Evolutionary conservation across 169 alveolate genomes (phyloP), one percentile per base, ranked within the genome.

Genomic region (Plasmodium berghei): DNA sequence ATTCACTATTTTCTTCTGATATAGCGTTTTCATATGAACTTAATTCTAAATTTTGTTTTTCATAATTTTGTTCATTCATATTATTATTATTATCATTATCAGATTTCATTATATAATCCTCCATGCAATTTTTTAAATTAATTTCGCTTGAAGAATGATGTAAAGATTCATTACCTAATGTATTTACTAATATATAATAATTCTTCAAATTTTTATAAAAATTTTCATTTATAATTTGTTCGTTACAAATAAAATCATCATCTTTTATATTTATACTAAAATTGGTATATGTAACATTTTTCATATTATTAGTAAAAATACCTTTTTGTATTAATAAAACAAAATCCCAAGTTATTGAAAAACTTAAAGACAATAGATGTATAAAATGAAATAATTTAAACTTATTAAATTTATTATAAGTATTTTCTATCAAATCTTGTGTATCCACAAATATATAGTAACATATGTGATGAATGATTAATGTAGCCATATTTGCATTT

Each of bases 381-480:
- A 86, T 86, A 71, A 70, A 86, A 22, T 86, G 91, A 61, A 86
- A 86, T 56, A 86, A 40, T 46, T 86, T 86, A 59, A 86, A 86
- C 54, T 59, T 86, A 55, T 86, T 86, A 72, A 71, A 86, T 34
- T 86, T 63, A 28, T 59, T 86, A 18, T 69, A 63, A 0, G 24
- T 14, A 12, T 86, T 86, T 55, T 86, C 91, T 4, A 86, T 26
- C n/a, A 86, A 63, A 40, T 71, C 59, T 49, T 86, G 62, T 0
- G 91, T 86, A 55, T 72, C 91, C 5, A 86, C 86, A 71, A 86
- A 86, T 46, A 86, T 71, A 64, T 86, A 86, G 54, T 86, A 86
- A 48, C 91, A 86, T 12, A 86, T 86, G 42, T 86, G 91, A 59
- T 86, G 91, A 28, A 86, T 59, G 4, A 86, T 71, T n/a, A 86